Percentiles rank a stretch among this genome's conserved stretches.
These are phyloP conservation scores for Cucurbita argyrosperma DNA, from an alignment of 306 rosid genomes.

Conservation along the genomic window DNA sequence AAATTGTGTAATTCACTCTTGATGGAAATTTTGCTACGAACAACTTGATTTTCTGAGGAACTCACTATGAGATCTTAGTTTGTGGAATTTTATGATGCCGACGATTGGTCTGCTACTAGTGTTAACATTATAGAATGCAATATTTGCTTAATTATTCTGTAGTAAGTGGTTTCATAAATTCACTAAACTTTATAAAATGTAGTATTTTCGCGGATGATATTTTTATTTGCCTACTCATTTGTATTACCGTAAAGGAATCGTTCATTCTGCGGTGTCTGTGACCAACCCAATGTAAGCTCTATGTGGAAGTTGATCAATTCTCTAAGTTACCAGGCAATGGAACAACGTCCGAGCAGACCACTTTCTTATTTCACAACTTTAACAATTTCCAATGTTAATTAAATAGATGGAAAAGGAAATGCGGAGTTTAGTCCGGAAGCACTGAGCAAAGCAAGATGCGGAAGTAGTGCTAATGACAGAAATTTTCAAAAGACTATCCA, in stretches of 20 bases:
- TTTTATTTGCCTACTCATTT: not conserved
- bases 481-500: conserved; percentile 10
- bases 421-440: not conserved
- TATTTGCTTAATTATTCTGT: too few relatives aligned
- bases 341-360: not conserved
- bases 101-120: not conserved
- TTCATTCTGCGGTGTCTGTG: not conserved
- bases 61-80: not conserved
- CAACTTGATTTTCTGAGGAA: not conserved
- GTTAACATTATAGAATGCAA: not conserved
- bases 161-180: too few relatives aligned
- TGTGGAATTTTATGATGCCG: not conserved
- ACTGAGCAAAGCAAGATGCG: conserved; percentile 5
- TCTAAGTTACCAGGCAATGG: not conserved
- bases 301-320: not conserved
- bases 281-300: not conserved
- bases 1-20: not conserved
- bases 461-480: not conserved
- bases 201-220: not conserved
- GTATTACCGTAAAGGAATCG: not conserved
- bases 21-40: not conserved
- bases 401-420: not conserved
- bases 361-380: not conserved
- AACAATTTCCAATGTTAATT: not conserved
- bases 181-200: too few relatives aligned